Base-by-base conservation (phyloP, 345 rosid species). In the Hypericum perforatum region DNA sequence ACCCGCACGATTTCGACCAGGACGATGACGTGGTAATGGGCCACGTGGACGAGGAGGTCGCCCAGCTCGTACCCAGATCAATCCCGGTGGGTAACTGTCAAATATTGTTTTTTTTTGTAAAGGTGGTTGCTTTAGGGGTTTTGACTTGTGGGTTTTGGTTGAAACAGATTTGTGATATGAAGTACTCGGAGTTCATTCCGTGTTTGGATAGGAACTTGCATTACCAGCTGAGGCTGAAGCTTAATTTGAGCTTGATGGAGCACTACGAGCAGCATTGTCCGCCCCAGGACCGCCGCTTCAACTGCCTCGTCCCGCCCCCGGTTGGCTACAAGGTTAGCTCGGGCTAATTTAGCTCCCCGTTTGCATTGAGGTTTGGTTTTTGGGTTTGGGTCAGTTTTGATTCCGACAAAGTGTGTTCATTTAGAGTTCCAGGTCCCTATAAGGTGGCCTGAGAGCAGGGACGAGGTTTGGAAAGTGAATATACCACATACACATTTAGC, bases 401-500 rank as follows among this genome's bases (percentile, higher is more conserved):
- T 76, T 62, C 72, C 50, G 56, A 63, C 54, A 37, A 41, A 14
- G 58, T 13, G 48, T 69, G 59, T 15, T 49, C 65, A 62, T 58
- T 57, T 82, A 75, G 79, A 79, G 60, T 83, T 79, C 67, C 82
- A 92, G 97, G 75, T 92, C 12, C 95, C 98, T 42, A 63, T 88
- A 59, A 80, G 76, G 70, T 92, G 98, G 98, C 98, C 98, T 7
- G 86, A 63, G 7, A 88, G 98, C 67, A 81, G 94, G 75, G 94
- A 88, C 64, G 98, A 85, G 70, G 97, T 92, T 62, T 92, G 97
- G 98, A 92, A 84, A 63, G 95, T 74, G 2, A 92, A 92, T 60
- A 92, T 92, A 14, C 98, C 98, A 7, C 98, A 92, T 29, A 85
- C 97, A 0, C 97, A 92, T 60, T 95, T 92, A 47, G 97, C 98